phyloP scores from a whole-genome alignment of 495 filamentous ascomycete genomes.

The Penicillium angulare region DNA sequence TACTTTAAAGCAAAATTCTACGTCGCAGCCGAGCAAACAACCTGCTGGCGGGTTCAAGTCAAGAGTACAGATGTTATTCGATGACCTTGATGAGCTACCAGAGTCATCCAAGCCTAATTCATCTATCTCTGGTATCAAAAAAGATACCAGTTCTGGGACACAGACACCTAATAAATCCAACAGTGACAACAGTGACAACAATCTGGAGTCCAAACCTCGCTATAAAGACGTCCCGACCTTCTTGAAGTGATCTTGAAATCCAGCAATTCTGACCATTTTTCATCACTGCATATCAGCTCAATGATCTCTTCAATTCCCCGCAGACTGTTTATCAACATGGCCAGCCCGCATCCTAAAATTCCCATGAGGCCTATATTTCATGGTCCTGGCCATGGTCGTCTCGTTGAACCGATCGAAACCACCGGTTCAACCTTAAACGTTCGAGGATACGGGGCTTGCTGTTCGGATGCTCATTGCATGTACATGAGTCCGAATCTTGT shows the following conservation, averaged over 20 bases:
- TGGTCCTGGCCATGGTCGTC: not conserved
- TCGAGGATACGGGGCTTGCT: conserved; percentile 19
- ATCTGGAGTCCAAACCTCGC: conserved; percentile 29
- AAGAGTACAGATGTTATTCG: conserved; percentile 38
- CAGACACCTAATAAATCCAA: conserved; percentile 6
- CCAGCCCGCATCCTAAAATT: not conserved
- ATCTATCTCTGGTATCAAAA: conserved; percentile 18
- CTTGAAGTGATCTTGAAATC: conserved; percentile 32
- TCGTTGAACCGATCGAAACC: conserved; percentile 10
- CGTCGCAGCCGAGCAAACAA: conserved; percentile 10
- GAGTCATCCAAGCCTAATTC: conserved; percentile 25
- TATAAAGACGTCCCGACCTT: conserved; percentile 50
- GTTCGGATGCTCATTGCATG: conserved; percentile 34
- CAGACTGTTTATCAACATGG: not conserved
- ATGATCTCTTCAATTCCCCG: not conserved
- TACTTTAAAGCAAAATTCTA: conserved; percentile 1
- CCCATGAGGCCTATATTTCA: conserved; percentile 2
- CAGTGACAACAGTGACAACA: conserved; percentile 18
- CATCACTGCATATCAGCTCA: not conserved
- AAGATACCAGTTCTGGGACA: conserved; percentile 9
- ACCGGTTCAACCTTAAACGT: conserved; percentile 15
- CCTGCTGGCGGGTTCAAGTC: conserved; percentile 21
- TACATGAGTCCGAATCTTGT: conserved; percentile 34
- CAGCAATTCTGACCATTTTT: not conserved
- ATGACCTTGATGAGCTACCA: conserved; percentile 44